Conservation (phyloP, 352 stramenopile genomes). For the Blastocystis sp. region DNA sequence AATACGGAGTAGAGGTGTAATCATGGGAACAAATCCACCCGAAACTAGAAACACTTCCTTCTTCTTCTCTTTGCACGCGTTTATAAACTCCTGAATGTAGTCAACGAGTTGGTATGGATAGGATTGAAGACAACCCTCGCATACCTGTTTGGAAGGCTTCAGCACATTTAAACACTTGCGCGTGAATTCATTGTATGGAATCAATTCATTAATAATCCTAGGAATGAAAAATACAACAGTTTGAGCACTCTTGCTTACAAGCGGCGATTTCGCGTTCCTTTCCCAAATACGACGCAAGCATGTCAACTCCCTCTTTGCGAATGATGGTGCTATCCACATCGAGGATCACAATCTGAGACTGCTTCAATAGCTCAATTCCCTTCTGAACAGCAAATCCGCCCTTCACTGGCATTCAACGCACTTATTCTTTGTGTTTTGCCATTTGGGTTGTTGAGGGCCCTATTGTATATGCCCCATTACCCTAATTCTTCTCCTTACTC, state of each 20-base stretch:
- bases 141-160: slow-evolving; percentile 31
- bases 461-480: no score
- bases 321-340: slow-evolving; percentile 66
- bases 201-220: slow-evolving; percentile 31
- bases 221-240: not conserved
- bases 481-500: no score
- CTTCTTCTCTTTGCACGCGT: not conserved
- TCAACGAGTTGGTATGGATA: slow-evolving; percentile 40
- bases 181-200: slow-evolving; percentile 24
- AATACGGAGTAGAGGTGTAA: slow-evolving; percentile 4
- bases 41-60: slow-evolving; percentile 52
- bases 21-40: slow-evolving; percentile 50
- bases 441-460: no score
- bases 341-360: slow-evolving; percentile 19
- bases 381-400: slow-evolving; percentile 18
- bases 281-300: slow-evolving; percentile 4
- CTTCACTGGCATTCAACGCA: not conserved
- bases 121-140: slow-evolving; percentile 6
- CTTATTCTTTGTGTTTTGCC: no score
- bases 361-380: not conserved
- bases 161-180: not conserved
- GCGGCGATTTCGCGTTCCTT: slow-evolving; percentile 35
- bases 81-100: slow-evolving; percentile 34
- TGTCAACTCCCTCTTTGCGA: slow-evolving; percentile 57
- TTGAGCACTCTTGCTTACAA: slow-evolving; percentile 13